Evolutionary conservation across 73 alveolate genomes (phyloP).

Genomic region (Blepharisma japonicum): DNA sequence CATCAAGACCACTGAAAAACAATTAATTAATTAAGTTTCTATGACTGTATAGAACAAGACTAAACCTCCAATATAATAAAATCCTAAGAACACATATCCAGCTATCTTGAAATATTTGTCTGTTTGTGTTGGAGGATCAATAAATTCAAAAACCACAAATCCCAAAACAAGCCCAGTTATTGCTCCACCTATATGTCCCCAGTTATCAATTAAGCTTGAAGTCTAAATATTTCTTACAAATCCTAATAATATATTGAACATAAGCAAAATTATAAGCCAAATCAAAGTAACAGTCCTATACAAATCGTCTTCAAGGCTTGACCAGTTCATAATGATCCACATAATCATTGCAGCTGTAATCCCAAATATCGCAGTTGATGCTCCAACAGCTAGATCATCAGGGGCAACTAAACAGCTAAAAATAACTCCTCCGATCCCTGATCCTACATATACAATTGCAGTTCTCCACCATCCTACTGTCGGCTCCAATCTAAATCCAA

Average conservation of each 20-base stretch:
- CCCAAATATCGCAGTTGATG: slow-evolving; percentile 44
- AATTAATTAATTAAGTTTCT: neutral
- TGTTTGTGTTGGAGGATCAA: slow-evolving; percentile 3
- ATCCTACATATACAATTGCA: slow-evolving; percentile 33
- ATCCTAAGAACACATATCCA: slow-evolving; percentile 8
- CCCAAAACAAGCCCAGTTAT: slow-evolving; percentile 5
- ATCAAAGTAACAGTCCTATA: slow-evolving; percentile 1
- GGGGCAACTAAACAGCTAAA: slow-evolving; percentile 37
- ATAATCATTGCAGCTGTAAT: slow-evolving; percentile 37
- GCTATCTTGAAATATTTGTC: neutral
- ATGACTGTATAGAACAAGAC: slow-evolving; percentile 20
- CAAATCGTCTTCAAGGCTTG: neutral
- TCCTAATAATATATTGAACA: slow-evolving; percentile 19
- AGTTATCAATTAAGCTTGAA: slow-evolving; percentile 11
- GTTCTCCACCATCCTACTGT: slow-evolving; percentile 43
- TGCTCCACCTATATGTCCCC: slow-evolving; percentile 31
- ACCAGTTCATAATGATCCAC: slow-evolving; percentile 38
- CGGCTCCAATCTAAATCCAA: slow-evolving; percentile 44
- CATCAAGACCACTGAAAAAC: neutral
- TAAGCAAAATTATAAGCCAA: slow-evolving; percentile 27
- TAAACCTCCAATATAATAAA: slow-evolving; percentile 2
- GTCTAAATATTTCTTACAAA: slow-evolving; percentile 6
- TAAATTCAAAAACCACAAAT: neutral
- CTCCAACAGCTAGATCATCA: slow-evolving; percentile 48
- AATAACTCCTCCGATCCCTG: slow-evolving; percentile 47